phyloP scores from a whole-genome alignment of 257 asterid species.

The Phtheirospermum japonicum region DNA sequence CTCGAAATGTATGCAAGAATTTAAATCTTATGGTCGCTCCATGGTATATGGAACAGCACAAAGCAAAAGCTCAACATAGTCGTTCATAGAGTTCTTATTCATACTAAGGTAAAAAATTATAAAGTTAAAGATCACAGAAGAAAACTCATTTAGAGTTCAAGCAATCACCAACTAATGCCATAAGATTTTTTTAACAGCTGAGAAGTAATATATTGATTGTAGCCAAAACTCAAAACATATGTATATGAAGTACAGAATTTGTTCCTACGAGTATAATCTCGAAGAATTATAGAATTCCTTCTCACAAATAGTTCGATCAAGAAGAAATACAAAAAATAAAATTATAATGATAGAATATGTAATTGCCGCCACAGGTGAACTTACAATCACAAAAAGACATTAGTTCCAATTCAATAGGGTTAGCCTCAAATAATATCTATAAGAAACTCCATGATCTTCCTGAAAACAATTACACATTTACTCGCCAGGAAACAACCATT shows the following conservation, averaged over 20 bases:
- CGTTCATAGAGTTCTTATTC: not conserved
- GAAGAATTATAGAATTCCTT: not conserved
- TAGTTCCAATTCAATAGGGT: constrained; percentile 1
- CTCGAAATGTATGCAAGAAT: not conserved
- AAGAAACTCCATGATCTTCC: not conserved
- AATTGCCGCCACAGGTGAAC: not conserved
- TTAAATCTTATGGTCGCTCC: not conserved
- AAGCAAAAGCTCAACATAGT: not conserved
- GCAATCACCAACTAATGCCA: not conserved
- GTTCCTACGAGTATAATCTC: constrained; percentile 1
- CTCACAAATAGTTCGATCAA: not conserved
- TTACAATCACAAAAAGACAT: not conserved
- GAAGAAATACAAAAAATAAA: not conserved
- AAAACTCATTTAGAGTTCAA: not conserved
- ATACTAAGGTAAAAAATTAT: not conserved
- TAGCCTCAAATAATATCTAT: not conserved
- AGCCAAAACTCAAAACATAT: constrained; percentile 2
- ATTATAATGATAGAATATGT: not conserved
- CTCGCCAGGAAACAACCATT: constrained; percentile 7
- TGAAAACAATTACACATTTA: not conserved
- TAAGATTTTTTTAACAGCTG: not conserved
- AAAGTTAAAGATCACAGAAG: not conserved
- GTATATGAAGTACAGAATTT: not conserved
- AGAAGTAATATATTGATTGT: not conserved
- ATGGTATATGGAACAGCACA: not conserved